phyloP scores from a whole-genome alignment of 352 stramenopile genomes.

The Phytophthora cryptogea region DNA sequence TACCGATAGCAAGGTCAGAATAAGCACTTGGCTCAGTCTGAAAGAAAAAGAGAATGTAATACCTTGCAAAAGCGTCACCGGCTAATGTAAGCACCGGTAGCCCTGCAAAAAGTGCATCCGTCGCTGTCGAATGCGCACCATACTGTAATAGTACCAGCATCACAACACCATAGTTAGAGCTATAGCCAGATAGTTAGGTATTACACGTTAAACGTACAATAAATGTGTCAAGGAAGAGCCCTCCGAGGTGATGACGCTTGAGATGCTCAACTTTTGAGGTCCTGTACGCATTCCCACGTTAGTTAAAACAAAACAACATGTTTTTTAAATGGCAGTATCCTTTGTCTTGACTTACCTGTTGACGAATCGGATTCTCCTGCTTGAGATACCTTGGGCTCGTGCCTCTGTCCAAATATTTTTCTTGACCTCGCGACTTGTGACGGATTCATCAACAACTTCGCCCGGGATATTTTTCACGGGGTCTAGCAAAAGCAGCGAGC shows the following conservation, averaged over 20 bases:
- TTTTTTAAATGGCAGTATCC: no score
- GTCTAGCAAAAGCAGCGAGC: conserved; percentile 63
- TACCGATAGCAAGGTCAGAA: background rate
- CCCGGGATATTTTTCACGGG: conserved; percentile 23
- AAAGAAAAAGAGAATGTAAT: background rate
- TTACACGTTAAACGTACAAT: conserved; percentile 41
- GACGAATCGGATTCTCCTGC: conserved; percentile 58
- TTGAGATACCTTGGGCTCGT: conserved; percentile 50
- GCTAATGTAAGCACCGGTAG: conserved; percentile 90
- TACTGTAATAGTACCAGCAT: conserved; percentile 58
- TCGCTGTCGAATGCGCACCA: conserved; percentile 92
- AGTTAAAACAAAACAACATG: background rate
- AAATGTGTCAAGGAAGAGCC: conserved; percentile 93
- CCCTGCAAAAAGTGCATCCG: conserved; percentile 85
- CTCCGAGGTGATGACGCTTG: conserved; percentile 58
- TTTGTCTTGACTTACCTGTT: conserved; percentile 42
- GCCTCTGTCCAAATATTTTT: conserved; percentile 58
- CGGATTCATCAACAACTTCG: conserved; percentile 23
- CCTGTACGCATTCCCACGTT: conserved; percentile 14
- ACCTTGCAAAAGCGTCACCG: conserved; percentile 65
- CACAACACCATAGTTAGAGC: background rate
- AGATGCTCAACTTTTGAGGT: conserved; percentile 84
- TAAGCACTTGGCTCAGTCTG: background rate
- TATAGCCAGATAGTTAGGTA: background rate
- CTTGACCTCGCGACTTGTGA: conserved; percentile 43